These are phyloP conservation scores for Rubus parviflorus DNA, from an alignment of 306 rosid species.

Conservation along the genomic window DNA sequence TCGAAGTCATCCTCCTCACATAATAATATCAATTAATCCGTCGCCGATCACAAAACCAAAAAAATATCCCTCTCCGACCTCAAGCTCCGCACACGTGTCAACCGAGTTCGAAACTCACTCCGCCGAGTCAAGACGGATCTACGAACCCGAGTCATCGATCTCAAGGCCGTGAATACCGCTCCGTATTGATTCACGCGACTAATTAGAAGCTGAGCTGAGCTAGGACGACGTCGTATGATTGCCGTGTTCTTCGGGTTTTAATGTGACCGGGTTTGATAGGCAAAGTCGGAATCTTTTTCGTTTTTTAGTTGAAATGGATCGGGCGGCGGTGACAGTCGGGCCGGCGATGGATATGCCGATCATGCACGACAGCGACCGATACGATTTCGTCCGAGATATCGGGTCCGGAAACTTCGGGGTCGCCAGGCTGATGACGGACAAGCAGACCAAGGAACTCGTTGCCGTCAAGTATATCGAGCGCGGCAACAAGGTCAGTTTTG, in stretches of 20 bases:
- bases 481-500: conserved; percentile 70
- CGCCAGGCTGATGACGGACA: conserved; percentile 87
- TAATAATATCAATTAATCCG: conserved; percentile 4
- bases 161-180: background rate
- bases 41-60: conserved; percentile 23
- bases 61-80: background rate
- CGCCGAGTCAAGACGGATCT: conserved; percentile 28
- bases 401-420: conserved; percentile 93
- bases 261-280: conserved; percentile 37
- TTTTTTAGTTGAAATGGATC: conserved; percentile 52
- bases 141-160: conserved; percentile 14
- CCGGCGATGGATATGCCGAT: conserved; percentile 83
- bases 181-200: background rate
- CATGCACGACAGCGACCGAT: conserved; percentile 90
- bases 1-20: conserved; percentile 10
- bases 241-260: conserved; percentile 11
- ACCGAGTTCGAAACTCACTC: background rate
- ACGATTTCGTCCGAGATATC: conserved; percentile 79
- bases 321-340: conserved; percentile 61
- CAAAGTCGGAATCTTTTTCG: conserved; percentile 7
- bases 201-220: background rate
- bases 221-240: background rate
- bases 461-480: conserved; percentile 94
- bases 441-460: conserved; percentile 76
- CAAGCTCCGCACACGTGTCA: too few species aligned